Evolutionary conservation across 129 eudicot genomes (phyloP).

Genomic region (Solidago caesia): DNA sequence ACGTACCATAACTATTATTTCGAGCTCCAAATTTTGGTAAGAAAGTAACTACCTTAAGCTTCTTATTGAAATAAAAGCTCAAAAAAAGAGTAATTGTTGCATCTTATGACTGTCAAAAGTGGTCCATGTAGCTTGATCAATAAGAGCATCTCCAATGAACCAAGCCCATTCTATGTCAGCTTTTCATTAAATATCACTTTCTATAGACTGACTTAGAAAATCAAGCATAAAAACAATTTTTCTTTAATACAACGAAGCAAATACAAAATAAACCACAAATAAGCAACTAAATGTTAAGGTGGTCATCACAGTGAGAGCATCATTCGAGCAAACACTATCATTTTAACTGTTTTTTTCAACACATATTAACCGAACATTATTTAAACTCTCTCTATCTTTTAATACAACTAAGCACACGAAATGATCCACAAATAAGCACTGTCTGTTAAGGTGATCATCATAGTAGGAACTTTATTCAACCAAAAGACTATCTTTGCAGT

Average conservation of each 20-base stretch:
- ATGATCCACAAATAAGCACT: background rate
- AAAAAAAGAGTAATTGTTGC: too few species aligned
- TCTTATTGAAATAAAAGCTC: background rate
- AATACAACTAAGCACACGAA: background rate
- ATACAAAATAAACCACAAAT: too few species aligned
- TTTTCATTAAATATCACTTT: background rate
- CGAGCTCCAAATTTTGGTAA: background rate
- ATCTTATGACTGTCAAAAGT: too few species aligned
- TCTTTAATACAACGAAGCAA: too few species aligned
- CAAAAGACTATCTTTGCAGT: background rate
- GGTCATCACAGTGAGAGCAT: too few species aligned
- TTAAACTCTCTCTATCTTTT: background rate
- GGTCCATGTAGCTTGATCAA: conserved; percentile 9
- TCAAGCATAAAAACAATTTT: too few species aligned
- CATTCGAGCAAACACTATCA: too few species aligned
- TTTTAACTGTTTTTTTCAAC: too few species aligned
- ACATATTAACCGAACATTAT: too few species aligned
- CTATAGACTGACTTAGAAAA: too few species aligned
- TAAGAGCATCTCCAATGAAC: background rate
- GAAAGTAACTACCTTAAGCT: background rate
- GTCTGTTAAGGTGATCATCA: background rate
- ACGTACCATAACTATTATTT: background rate
- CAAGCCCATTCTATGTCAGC: background rate
- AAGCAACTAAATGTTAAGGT: too few species aligned
- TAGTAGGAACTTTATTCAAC: background rate